Percentiles rank a stretch among this genome's conserved stretches.
These are phyloP conservation scores for Blakeslea trispora DNA, from an alignment of 371 early-diverging fungal genomes.

Conservation along the genomic window DNA sequence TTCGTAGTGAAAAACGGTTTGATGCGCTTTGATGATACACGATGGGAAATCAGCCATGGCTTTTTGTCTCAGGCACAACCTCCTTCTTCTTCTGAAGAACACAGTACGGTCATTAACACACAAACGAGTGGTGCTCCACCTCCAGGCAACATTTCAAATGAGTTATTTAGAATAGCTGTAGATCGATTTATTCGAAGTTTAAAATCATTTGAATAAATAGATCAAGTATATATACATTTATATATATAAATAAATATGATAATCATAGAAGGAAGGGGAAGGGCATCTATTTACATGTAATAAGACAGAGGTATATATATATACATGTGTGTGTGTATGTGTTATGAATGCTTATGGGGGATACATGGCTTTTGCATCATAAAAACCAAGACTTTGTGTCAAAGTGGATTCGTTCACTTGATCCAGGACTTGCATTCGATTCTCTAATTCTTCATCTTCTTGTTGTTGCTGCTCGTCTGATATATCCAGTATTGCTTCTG, in stretches of 20 bases:
- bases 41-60: slow-evolving; percentile 53
- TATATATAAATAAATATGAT: no score
- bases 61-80: slow-evolving; percentile 23
- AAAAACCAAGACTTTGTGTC: background rate
- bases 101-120: slow-evolving; percentile 7
- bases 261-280: no score
- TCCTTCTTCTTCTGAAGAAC: slow-evolving; percentile 7
- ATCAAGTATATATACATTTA: background rate
- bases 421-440: background rate
- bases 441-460: background rate
- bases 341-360: background rate
- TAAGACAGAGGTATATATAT: no score
- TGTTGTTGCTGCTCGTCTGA: background rate
- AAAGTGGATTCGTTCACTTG: background rate
- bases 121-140: slow-evolving; percentile 19
- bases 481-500: background rate
- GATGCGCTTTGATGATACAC: slow-evolving; percentile 57
- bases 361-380: background rate
- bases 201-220: slow-evolving; percentile 59
- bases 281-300: no score
- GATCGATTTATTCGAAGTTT: slow-evolving; percentile 69
- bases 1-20: slow-evolving; percentile 86
- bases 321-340: no score
- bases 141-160: slow-evolving; percentile 68
- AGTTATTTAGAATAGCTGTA: slow-evolving; percentile 69